A percentile compares a stretch with the other conserved stretches of the same genome.
Conservation (phyloP, 306 rosid genomes). For the Cicer yamashitae region DNA sequence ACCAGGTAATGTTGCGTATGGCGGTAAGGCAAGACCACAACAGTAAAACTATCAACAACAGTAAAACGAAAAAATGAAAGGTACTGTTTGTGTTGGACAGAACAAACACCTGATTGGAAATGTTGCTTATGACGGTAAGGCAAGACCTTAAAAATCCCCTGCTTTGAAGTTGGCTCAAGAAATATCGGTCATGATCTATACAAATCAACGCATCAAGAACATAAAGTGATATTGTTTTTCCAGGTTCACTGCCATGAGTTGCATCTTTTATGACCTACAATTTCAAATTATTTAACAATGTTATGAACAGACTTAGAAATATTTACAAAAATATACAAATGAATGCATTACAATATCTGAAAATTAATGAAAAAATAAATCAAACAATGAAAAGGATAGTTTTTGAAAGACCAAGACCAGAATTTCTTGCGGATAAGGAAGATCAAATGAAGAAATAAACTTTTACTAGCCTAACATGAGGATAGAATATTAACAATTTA, state of each 20-base stretch:
- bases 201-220: constrained; percentile 87
- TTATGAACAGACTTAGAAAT: constrained; percentile 33
- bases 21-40: no score
- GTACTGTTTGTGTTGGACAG: constrained; percentile 26
- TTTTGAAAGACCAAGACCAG: constrained; percentile 20
- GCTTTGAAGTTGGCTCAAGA: constrained; percentile 89
- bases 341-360: not conserved
- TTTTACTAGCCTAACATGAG: constrained; percentile 4
- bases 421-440: not conserved
- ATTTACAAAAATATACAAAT: constrained; percentile 28
- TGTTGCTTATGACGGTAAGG: constrained; percentile 74
- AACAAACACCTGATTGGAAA: constrained; percentile 75
- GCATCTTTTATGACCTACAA: constrained; percentile 90
- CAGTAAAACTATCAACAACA: not conserved
- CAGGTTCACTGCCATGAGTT: constrained; percentile 91
- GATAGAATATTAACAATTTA: not conserved
- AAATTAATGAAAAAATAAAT: constrained; percentile 18
- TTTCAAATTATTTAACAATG: constrained; percentile 37
- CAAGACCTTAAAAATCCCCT: constrained; percentile 91
- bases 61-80: constrained; percentile 26
- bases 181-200: constrained; percentile 85
- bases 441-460: constrained; percentile 16
- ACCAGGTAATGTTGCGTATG: no score
- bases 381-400: constrained; percentile 8
- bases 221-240: constrained; percentile 84